phyloP scores from a whole-genome alignment of 2,329 filamentous ascomycete species.

The Trichoderma semiorbis region DNA sequence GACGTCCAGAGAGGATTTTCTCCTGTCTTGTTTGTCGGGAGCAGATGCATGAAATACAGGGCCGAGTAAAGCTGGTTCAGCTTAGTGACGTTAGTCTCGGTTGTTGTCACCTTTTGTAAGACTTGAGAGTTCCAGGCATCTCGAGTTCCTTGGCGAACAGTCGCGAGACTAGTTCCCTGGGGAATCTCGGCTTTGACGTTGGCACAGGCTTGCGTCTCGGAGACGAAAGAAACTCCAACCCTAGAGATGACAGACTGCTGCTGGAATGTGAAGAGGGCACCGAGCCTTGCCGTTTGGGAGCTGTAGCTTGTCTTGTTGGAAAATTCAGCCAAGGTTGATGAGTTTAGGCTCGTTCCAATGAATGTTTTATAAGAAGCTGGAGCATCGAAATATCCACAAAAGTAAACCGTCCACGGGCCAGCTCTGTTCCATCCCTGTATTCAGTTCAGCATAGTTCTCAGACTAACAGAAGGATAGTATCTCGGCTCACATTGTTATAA shows the following conservation, averaged over 20 bases:
- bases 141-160: conserved; percentile 46
- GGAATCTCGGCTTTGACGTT: conserved; percentile 58
- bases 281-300: conserved; percentile 39
- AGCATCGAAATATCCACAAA: conserved; percentile 59
- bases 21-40: conserved; percentile 67
- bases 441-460: neutral
- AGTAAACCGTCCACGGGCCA: conserved; percentile 60
- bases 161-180: conserved; percentile 37
- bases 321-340: conserved; percentile 32
- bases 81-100: conserved; percentile 51
- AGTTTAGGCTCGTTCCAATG: conserved; percentile 33
- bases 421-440: conserved; percentile 59
- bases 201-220: conserved; percentile 54
- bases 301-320: conserved; percentile 30
- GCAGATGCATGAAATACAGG: conserved; percentile 66
- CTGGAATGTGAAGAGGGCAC: conserved; percentile 54
- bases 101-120: conserved; percentile 61
- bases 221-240: conserved; percentile 68
- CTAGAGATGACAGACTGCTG: conserved; percentile 48
- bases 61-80: conserved; percentile 63
- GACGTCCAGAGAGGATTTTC: conserved; percentile 67
- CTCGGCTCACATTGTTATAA: conserved; percentile 54
- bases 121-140: conserved; percentile 59
- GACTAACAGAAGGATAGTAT: too few relatives aligned
- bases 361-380: conserved; percentile 45